A percentile compares a stretch with the other conserved stretches of the same genome.
Evolutionary conservation across 176 grass and related monocot genomes (phyloP).

Genomic region (Raddia guianensis): DNA sequence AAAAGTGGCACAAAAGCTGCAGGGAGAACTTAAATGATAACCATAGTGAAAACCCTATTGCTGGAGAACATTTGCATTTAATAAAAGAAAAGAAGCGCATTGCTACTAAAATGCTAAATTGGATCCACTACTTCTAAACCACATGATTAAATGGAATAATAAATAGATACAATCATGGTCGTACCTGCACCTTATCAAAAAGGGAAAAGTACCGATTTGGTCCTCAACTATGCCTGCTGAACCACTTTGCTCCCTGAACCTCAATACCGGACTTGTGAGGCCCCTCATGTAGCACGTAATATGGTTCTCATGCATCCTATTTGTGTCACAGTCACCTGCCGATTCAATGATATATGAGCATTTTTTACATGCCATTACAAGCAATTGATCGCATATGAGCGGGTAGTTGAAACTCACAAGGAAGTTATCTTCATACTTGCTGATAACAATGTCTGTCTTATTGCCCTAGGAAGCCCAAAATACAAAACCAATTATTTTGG

Average conservation of each 20-base stretch:
- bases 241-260: too few species aligned
- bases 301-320: slow-evolving; percentile 94
- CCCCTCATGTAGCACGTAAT: slow-evolving; percentile 55
- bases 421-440: slow-evolving; percentile 77
- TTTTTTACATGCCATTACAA: slow-evolving; percentile 18
- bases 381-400: neutral
- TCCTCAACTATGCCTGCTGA: too few species aligned
- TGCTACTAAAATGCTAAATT: slow-evolving; percentile 5
- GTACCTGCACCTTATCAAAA: neutral
- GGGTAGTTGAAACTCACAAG: slow-evolving; percentile 57
- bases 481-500: slow-evolving; percentile 16
- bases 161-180: neutral
- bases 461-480: slow-evolving; percentile 64
- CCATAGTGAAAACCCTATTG: neutral
- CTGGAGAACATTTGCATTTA: slow-evolving; percentile 6
- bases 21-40: neutral
- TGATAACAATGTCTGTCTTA: slow-evolving; percentile 78
- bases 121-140: neutral
- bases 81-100: neutral
- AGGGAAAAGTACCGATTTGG: neutral
- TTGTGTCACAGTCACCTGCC: slow-evolving; percentile 89
- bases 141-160: neutral
- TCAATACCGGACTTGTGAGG: too few species aligned
- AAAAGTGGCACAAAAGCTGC: neutral
- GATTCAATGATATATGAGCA: slow-evolving; percentile 30